Base-by-base conservation (phyloP, 805 yeast species). In the Candida oleophila region DNA sequence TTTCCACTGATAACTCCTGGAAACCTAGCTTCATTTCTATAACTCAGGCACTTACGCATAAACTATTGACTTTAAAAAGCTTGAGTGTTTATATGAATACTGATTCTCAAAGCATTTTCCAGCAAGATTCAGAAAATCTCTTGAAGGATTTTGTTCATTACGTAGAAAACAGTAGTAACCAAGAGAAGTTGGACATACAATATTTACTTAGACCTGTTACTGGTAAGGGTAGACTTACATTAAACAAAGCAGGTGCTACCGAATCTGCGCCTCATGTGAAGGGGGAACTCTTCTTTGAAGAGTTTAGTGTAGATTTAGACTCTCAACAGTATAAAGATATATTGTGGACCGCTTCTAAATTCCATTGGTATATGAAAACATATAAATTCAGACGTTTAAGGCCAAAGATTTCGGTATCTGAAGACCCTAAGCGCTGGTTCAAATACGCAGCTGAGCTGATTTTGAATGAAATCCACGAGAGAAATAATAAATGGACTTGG, bases 1-100 rank as follows among this genome's bases (percentile, higher is more conserved):
- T 90, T 0, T 89, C 97, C 1, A 84, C 98, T 0, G 91, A 92
- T 64, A 83, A 78, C 25, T 68, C 78, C 32, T 94, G 98, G 98
- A 67, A 76, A 19, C 94, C 96, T 1, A 84, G 85, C 16, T 92
- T 92, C 62, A 85, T 94, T 22, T 80, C 92, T 1, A 82, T 85
- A 22, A 74, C 86, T 3, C 81, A 82, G 25, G 60, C 73, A 15
- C 73, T 84, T 40, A 82, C 97, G 0, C 80, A 88, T 54, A 94
- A 94, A 61, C 69, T 92, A 40, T 68, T 91, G 35, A 84, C 88
- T 1, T 73, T 94, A 53, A 82, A 85, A 48, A 79, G 88, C 3
- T 71, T 94, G 34, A 81, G 94, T 41, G 70, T 85, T 41, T 94
- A 94, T 60, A 89, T 95, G 89, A 86, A 89, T 60, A 87, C 96